These are phyloP conservation scores for Tremella fuciformis DNA, from an alignment of 768 basidiomycete species.

Conservation along the genomic window DNA sequence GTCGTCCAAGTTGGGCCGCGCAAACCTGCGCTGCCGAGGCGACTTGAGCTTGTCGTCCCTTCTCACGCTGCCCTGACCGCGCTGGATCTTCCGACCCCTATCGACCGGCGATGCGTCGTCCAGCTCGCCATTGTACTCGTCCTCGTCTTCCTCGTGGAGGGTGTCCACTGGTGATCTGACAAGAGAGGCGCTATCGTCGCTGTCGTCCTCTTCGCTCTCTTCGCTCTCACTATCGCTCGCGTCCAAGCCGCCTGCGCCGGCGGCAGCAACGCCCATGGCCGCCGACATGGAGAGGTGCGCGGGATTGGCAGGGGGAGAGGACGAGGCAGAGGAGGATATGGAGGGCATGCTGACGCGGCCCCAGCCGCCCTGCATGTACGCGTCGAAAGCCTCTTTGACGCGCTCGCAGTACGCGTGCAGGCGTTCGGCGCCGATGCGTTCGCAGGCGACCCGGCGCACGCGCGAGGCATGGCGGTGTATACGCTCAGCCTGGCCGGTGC, in stretches of 20 bases:
- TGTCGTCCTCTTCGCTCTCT: constrained; percentile 5
- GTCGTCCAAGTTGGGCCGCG: not conserved
- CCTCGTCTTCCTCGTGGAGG: not conserved
- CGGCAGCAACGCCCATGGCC: too few relatives aligned
- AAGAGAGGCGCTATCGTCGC: not conserved
- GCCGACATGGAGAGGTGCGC: not conserved
- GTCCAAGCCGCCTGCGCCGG: too few relatives aligned
- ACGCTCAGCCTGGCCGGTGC: constrained; percentile 25
- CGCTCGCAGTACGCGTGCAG: constrained; percentile 49
- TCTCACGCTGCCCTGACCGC: not conserved
- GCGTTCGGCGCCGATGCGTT: constrained; percentile 49
- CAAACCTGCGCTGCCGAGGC: too few relatives aligned
- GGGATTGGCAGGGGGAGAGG: not conserved
- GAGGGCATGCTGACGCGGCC: not conserved
- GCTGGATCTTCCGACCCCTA: constrained; percentile 2
- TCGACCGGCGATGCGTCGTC: not conserved
- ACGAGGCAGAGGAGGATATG: not conserved
- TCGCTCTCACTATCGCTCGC: constrained; percentile 1
- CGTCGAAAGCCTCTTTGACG: constrained; percentile 50
- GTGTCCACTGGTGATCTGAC: not conserved
- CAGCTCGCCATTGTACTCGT: constrained; percentile 10
- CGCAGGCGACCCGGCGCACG: constrained; percentile 48
- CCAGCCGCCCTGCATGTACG: constrained; percentile 40
- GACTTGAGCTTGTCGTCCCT: constrained; percentile 6
- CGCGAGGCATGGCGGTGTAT: constrained; percentile 46